Base-by-base conservation (phyloP, 2,329 filamentous ascomycete species). In the Torrubiellomyces zombiae region DNA sequence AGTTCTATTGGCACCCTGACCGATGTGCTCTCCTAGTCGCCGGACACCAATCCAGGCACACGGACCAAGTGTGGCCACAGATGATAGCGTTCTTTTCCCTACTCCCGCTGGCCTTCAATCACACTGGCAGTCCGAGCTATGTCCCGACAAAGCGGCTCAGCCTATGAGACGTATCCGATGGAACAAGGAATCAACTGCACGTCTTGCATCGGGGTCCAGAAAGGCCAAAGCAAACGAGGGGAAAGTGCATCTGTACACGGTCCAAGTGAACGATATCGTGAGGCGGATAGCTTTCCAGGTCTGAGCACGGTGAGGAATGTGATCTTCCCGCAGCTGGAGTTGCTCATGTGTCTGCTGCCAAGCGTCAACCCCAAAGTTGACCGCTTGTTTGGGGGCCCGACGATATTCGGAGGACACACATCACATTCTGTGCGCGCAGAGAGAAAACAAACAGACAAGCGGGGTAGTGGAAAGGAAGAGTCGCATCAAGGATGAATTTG, bases 121-220 rank as follows among this genome's bases (percentile, higher is more conserved):
- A n/a, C n/a, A n/a, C n/a, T n/a, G 51, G 43, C 11, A 61, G 40
- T 2, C 58, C 57, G 29, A 51, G 39, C 7, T 58, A 25, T 2
- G 56, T 53, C 4, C 59, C 58, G 3, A 54, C 28, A 9, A 50
- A 47, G 25, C 60, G 51, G 16, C 48, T 53, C 16, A 54, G 44
- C 56, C 58, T 63, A 18, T 16, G 3, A 7, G 12, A 14, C 10
- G 10, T 4, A 16, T 13, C 4, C 6, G 20, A 21, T 21, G n/a
- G 20, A 24, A 16, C 5, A 17, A 24, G 9, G n/a, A 7, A 16
- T 15, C 22, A 17, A 12, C 11, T 6, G 21, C 9, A 16, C 11
- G 13, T 15, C n/a, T 9, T 12, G 21, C 9, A 9, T 23, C 10
- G 21, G 9, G 14, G 12, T 23, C n/a, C 6, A 10, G n/a, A 9